Evolutionary conservation across 2,329 filamentous ascomycete genomes (phyloP), one percentile per base, ranked within the genome.

Genomic region (Exophiala spinifera): DNA sequence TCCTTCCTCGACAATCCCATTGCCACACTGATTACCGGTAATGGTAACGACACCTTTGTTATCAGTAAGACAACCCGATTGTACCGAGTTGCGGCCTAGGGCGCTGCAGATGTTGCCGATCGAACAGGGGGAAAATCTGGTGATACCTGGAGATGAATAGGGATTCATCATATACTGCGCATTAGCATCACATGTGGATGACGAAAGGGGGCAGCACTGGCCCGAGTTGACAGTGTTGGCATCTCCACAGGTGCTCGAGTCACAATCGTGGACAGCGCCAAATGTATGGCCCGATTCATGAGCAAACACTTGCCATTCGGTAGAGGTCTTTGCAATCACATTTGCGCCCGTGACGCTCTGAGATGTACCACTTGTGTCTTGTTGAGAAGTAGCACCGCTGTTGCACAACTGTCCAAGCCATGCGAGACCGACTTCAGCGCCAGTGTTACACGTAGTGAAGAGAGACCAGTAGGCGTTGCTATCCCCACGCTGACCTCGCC

Each of bases 141-240:
- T 86, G 67, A 96, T 89, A 53, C 83, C 81, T 7, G 77, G 69
- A 11, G 80, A 81, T 1, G 92, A 94, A 10, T 88, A 94, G 0
- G 94, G 94, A 69, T 97, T 97, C 94, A 99, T 99, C 71, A 99
- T 91, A 73, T 84, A 99, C 56, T 79, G 72, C n/a, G 82, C 86
- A 39, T 79, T 75, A 19, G 94, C 94, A 70, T 95, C 78, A 70
- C 94, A 99, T 0, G 74, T 78, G 39, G 58, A 69, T 7, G 75
- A 66, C 63, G 79, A 87, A 6, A 96, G 76, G 0, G 91, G 94
- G 64, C 94, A 99, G 71, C 94, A 99, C 67, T 84, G 80, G 39
- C 84, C 83, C 1, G 82, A 75, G 51, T 72, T 77, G 60, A 85
- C 79, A 1, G 74, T 72, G 34, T 82, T 81, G 17, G 81, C 78